Evolutionary conservation across 331 rosid genomes (phyloP).

Genomic region (Stylosanthes scabra): DNA sequence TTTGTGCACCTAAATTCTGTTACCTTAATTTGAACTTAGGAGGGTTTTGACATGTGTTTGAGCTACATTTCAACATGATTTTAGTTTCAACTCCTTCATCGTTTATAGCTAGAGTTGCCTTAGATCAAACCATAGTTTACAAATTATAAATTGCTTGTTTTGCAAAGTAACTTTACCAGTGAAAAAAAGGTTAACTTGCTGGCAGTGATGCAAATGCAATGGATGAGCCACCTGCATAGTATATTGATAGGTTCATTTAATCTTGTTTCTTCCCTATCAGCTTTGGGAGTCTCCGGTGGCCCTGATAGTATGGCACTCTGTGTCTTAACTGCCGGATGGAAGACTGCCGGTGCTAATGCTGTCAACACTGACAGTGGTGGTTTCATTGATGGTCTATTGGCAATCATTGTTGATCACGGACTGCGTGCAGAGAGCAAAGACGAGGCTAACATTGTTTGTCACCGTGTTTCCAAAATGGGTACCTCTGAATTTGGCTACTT

Average conservation of each 20-base stretch:
- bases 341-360: conserved; percentile 55
- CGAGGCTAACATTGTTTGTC: conserved; percentile 70
- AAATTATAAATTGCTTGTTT: not conserved
- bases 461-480: conserved; percentile 80
- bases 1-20: not conserved
- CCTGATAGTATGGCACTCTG: conserved; percentile 94
- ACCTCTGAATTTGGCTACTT: conserved; percentile 17
- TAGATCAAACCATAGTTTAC: not conserved
- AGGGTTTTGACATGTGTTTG: not conserved
- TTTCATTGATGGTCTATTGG: conserved; percentile 76
- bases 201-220: conserved; percentile 26
- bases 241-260: conserved; percentile 23
- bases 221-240: conserved; percentile 5
- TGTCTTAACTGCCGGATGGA: conserved; percentile 81
- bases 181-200: not conserved
- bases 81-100: not conserved
- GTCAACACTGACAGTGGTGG: conserved; percentile 45
- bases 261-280: conserved; percentile 43
- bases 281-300: conserved; percentile 98
- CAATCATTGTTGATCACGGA: conserved; percentile 85
- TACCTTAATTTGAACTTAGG: not conserved
- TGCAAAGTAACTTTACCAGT: not conserved
- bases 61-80: not conserved
- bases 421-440: conserved; percentile 90
- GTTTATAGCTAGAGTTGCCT: not conserved